These are phyloP conservation scores for Xerocomus amazonicus DNA, from an alignment of 1,284 basidiomycete species.

Conservation along the genomic window DNA sequence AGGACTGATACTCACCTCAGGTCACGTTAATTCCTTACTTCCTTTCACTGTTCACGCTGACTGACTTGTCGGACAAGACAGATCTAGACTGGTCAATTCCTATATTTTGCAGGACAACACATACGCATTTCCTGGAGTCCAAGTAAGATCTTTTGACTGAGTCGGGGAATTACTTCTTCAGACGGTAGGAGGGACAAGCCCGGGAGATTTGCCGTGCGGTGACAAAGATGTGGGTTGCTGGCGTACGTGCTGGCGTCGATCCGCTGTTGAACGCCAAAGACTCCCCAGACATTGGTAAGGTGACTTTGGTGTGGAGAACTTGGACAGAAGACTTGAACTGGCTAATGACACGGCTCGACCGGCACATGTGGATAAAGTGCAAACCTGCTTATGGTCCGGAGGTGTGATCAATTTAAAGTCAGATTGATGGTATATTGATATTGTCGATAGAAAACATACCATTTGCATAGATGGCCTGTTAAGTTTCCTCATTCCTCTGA, in stretches of 20 bases:
- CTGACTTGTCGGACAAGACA: not conserved
- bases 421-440: not conserved
- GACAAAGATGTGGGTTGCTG: slow-evolving; percentile 18
- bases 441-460: slow-evolving; percentile 41
- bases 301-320: slow-evolving; percentile 9
- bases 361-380: slow-evolving; percentile 41
- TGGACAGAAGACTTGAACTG: slow-evolving; percentile 28
- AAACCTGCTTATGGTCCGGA: slow-evolving; percentile 33
- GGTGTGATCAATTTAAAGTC: slow-evolving; percentile 22
- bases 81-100: slow-evolving; percentile 25
- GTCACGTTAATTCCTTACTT: slow-evolving; percentile 22
- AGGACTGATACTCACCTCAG: slow-evolving; percentile 19
- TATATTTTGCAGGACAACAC: slow-evolving; percentile 33
- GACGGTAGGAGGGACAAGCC: slow-evolving; percentile 33
- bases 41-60: slow-evolving; percentile 1
- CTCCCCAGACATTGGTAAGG: not conserved
- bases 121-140: slow-evolving; percentile 28
- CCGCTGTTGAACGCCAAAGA: not conserved
- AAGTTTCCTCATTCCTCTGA: slow-evolving; percentile 9
- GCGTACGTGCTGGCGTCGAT: slow-evolving; percentile 35
- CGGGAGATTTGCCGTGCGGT: slow-evolving; percentile 43
- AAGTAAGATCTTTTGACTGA: slow-evolving; percentile 25
- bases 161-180: slow-evolving; percentile 35
- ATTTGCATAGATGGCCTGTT: slow-evolving; percentile 46
- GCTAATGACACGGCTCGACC: slow-evolving; percentile 42